Conservation (phyloP, 352 stramenopile species). For the Phytopythium kandeliae region DNA sequence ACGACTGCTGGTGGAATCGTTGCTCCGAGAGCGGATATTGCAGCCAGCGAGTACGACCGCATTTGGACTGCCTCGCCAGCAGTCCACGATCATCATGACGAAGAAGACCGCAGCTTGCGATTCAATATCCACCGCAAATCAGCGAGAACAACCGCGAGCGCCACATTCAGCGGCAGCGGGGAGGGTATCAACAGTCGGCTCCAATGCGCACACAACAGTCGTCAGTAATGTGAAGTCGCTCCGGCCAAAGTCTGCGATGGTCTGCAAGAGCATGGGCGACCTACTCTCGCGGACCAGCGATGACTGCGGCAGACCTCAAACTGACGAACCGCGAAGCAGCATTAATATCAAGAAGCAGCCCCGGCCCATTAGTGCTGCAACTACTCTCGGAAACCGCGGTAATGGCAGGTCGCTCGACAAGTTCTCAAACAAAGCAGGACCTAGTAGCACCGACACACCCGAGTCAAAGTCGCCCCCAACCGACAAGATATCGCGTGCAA, state of each 20-base stretch:
- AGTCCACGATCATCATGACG: constrained; percentile 2
- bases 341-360: neutral
- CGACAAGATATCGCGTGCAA: neutral
- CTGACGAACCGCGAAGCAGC: neutral
- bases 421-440: neutral
- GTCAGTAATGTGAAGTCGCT: constrained; percentile 8
- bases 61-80: neutral
- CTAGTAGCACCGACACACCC: neutral
- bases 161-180: neutral
- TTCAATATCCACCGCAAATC: neutral
- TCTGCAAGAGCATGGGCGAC: constrained; percentile 37
- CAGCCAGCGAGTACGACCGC: neutral
- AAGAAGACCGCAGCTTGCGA: neutral
- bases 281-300: constrained; percentile 14
- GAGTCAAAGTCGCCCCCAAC: neutral
- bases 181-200: neutral
- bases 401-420: neutral
- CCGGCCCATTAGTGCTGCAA: constrained; percentile 30
- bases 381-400: constrained; percentile 11
- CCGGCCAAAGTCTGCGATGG: constrained; percentile 38
- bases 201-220: constrained; percentile 4
- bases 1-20: neutral
- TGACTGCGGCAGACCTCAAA: constrained; percentile 2
- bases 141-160: neutral
- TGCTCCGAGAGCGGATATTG: neutral